phyloP scores from a whole-genome alignment of 768 basidiomycete genomes.

The Psilocybe cubensis region DNA sequence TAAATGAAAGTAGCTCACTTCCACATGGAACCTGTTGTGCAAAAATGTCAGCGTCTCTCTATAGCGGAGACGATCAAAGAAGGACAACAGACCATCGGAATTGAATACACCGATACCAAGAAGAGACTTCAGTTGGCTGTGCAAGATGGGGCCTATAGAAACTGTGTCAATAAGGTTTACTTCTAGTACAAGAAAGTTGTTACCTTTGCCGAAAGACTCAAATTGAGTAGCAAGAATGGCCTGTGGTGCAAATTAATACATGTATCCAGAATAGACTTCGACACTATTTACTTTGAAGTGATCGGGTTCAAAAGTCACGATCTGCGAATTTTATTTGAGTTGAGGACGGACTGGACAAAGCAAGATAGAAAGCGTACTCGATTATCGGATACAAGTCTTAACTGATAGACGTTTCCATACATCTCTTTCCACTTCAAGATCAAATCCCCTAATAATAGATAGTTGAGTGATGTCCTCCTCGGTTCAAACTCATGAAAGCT shows the following conservation, averaged over 20 bases:
- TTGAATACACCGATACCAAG: slow-evolving; percentile 65
- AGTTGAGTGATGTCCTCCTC: not conserved
- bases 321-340: slow-evolving; percentile 15
- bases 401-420: slow-evolving; percentile 38
- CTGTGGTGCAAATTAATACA: slow-evolving; percentile 13
- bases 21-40: slow-evolving; percentile 58
- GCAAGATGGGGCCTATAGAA: slow-evolving; percentile 27
- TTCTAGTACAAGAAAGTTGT: not conserved
- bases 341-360: slow-evolving; percentile 20
- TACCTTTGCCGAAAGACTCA: slow-evolving; percentile 46
- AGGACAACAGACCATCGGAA: slow-evolving; percentile 48
- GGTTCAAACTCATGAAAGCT: not conserved
- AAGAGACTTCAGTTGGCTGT: slow-evolving; percentile 33
- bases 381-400: slow-evolving; percentile 38
- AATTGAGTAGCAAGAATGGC: slow-evolving; percentile 46
- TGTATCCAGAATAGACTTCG: not conserved
- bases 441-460: slow-evolving; percentile 17
- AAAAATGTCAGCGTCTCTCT: not conserved
- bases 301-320: slow-evolving; percentile 49
- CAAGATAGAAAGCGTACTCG: slow-evolving; percentile 27
- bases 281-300: slow-evolving; percentile 41
- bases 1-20: slow-evolving; percentile 43
- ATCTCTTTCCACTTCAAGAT: slow-evolving; percentile 28
- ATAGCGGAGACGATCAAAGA: not conserved
- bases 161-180: not conserved